These are phyloP conservation scores for Heritiera fomes DNA, from an alignment of 345 rosid species.

Conservation along the genomic window DNA sequence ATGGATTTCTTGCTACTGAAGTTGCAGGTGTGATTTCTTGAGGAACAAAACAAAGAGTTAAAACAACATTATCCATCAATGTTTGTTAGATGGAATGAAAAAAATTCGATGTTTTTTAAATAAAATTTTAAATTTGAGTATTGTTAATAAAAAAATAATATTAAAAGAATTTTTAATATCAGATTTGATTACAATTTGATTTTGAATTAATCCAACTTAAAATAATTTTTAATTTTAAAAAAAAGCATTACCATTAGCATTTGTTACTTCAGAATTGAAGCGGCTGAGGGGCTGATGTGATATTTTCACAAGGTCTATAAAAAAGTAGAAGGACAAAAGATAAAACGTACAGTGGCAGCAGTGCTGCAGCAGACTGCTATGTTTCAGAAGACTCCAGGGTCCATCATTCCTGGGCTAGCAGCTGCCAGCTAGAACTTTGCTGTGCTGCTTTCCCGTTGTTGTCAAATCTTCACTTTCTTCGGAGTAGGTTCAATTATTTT, in stretches of 20 bases:
- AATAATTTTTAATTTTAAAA: no score
- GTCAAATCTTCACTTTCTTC: background rate
- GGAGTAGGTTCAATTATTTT: constrained; percentile 3
- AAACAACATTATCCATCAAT: background rate
- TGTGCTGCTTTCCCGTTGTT: background rate
- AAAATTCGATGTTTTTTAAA: no score
- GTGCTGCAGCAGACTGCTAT: background rate
- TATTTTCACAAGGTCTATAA: background rate
- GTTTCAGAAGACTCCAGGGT: background rate
- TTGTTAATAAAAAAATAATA: no score
- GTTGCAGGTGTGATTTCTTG: background rate
- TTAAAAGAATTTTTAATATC: no score
- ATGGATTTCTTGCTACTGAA: background rate
- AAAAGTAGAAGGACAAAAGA: background rate
- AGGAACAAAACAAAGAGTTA: background rate
- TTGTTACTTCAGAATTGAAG: background rate
- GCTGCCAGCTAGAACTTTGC: constrained; percentile 18
- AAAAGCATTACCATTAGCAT: background rate
- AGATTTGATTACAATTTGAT: no score
- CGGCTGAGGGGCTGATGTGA: background rate
- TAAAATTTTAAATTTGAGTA: no score
- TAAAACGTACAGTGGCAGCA: background rate
- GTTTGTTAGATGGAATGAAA: no score
- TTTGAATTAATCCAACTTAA: no score
- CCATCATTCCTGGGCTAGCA: constrained; percentile 14